Conservation (phyloP, 106 monocot genomes). For the Apostasia shenzhenica region DNA sequence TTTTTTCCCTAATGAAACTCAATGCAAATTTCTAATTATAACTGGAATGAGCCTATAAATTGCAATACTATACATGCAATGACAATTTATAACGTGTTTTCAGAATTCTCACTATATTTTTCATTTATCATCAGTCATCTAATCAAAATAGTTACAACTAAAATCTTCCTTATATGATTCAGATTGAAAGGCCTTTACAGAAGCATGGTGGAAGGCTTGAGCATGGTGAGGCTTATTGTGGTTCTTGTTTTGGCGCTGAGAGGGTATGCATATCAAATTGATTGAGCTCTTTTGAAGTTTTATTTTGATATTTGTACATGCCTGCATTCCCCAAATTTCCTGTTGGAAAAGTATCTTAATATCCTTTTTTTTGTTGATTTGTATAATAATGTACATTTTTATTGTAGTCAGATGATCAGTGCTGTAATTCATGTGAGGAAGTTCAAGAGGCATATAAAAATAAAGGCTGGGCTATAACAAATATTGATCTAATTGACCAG, state of each 20-base stretch:
- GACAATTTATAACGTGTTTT: too few relatives aligned
- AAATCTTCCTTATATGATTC: not conserved
- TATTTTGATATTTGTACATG: not conserved
- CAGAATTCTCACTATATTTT: too few relatives aligned
- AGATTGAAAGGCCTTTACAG: conserved; percentile 96
- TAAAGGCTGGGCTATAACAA: conserved; percentile 10
- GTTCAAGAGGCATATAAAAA: conserved; percentile 10
- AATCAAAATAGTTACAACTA: too few relatives aligned
- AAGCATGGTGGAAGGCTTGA: conserved; percentile 97
- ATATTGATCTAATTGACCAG: conserved; percentile 8
- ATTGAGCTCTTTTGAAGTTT: not conserved
- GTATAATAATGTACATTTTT: not conserved
- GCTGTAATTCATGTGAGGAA: conserved; percentile 12
- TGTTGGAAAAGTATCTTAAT: not conserved
- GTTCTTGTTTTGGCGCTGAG: conserved; percentile 97
- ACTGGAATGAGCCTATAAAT: too few relatives aligned
- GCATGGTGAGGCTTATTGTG: conserved; percentile 90
- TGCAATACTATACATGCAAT: too few relatives aligned
- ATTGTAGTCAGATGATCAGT: conserved; percentile 9
- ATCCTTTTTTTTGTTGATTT: not conserved
- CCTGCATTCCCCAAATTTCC: not conserved
- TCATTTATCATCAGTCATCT: too few relatives aligned
- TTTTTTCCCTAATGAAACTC: too few relatives aligned
- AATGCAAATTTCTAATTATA: too few relatives aligned
- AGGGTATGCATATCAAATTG: conserved; percentile 24